Evolutionary conservation across 139 green algal species (phyloP).

Genomic region (Chlorella sp.): DNA sequence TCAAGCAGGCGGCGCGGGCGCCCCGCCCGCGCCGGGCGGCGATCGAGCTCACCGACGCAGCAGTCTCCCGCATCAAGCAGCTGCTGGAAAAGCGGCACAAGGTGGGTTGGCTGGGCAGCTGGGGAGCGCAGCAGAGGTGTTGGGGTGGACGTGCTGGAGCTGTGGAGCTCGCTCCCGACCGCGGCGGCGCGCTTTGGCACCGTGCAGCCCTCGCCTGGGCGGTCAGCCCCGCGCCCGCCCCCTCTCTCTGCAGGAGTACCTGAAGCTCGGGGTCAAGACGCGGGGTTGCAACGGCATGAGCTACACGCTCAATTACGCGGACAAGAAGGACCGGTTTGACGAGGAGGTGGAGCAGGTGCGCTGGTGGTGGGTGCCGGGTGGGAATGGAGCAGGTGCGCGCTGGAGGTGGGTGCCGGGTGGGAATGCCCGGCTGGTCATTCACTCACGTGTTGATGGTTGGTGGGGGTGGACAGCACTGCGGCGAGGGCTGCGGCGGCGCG

Average conservation of each 20-base stretch:
- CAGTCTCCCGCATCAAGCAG: slow-evolving; percentile 72
- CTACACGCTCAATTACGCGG: slow-evolving; percentile 98
- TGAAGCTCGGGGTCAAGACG: slow-evolving; percentile 91
- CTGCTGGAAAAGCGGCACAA: slow-evolving; percentile 83
- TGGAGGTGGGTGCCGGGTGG: slow-evolving; percentile 56
- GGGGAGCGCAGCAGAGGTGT: too few relatives aligned
- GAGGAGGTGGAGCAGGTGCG: slow-evolving; percentile 91
- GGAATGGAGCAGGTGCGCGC: too few relatives aligned
- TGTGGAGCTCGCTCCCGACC: too few relatives aligned
- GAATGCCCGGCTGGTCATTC: not conserved
- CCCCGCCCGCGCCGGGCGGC: slow-evolving; percentile 65
- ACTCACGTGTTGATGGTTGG: too few relatives aligned
- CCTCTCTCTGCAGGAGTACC: slow-evolving; percentile 71
- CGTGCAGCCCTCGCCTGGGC: not conserved
- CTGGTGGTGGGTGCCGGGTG: slow-evolving; percentile 61
- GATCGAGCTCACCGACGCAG: slow-evolving; percentile 87
- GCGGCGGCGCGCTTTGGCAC: too few relatives aligned
- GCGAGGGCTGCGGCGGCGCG: too few relatives aligned
- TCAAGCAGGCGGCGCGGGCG: slow-evolving; percentile 16
- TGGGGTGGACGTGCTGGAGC: too few relatives aligned
- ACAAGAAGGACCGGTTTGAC: slow-evolving; percentile 87
- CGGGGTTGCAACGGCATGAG: slow-evolving; percentile 95
- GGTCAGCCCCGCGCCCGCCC: not conserved
- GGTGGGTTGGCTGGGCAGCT: too few relatives aligned
- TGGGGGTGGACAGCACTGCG: too few relatives aligned